phyloP scores from a whole-genome alignment of 2,329 filamentous ascomycete genomes.

The Davidsoniella australis region DNA sequence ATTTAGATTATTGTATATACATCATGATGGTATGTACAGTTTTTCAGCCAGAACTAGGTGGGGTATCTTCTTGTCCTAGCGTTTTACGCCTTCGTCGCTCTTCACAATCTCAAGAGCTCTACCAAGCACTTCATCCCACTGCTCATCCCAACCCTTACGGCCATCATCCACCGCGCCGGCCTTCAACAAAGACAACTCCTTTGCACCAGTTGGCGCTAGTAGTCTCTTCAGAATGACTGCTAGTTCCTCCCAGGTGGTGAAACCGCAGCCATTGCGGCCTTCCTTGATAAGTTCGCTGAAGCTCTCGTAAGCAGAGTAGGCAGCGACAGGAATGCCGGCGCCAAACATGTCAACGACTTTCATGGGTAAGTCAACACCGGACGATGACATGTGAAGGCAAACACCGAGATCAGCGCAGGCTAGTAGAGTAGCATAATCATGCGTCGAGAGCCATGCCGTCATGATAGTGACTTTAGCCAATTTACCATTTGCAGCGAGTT shows the following conservation, averaged over 20 bases:
- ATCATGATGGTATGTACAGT: background rate
- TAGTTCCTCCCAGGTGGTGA: constrained; percentile 54
- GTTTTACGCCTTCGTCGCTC: background rate
- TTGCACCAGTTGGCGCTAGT: constrained; percentile 33
- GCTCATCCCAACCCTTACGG: constrained; percentile 67
- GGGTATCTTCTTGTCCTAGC: background rate
- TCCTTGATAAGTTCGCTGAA: constrained; percentile 85
- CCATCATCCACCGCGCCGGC: constrained; percentile 60
- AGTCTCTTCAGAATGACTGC: constrained; percentile 44
- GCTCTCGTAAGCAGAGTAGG: constrained; percentile 72
- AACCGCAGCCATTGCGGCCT: constrained; percentile 71
- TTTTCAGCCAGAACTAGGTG: no score
- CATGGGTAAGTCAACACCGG: constrained; percentile 92
- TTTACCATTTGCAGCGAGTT: constrained; percentile 42
- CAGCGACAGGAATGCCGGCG: constrained; percentile 74
- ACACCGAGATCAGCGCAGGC: constrained; percentile 78
- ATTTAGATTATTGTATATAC: background rate
- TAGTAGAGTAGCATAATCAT: constrained; percentile 71
- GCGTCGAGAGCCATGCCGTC: constrained; percentile 71
- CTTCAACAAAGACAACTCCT: constrained; percentile 43
- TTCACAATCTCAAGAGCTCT: constrained; percentile 40
- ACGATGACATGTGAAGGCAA: constrained; percentile 82
- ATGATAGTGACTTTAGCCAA: constrained; percentile 54
- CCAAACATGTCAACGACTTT: constrained; percentile 99
- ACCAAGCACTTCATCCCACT: constrained; percentile 76